A percentile compares a stretch with the other conserved stretches of the same genome.
Conservation (phyloP, 2,329 filamentous ascomycete genomes). For the Fusarium sp. region DNA sequence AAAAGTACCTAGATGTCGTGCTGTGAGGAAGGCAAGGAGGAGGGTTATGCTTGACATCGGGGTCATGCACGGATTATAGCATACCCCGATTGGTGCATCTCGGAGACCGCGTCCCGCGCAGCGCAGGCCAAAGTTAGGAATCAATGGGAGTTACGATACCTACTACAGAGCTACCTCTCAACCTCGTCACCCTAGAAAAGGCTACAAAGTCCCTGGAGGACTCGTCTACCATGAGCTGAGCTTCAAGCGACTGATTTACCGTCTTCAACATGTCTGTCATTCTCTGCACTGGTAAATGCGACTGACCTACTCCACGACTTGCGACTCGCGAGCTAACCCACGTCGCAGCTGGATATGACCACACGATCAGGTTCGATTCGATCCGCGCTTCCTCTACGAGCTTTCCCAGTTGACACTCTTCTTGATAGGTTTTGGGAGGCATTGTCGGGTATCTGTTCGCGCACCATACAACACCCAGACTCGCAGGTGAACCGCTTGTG, state of each 20-base stretch:
- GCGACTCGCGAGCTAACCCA: conserved; percentile 35
- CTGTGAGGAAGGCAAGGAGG: not conserved
- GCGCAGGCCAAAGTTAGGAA: conserved; percentile 35
- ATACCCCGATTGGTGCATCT: conserved; percentile 32
- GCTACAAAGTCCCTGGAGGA: conserved; percentile 32
- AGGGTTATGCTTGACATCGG: conserved; percentile 1
- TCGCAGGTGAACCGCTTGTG: conserved; percentile 98
- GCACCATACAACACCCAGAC: conserved; percentile 97
- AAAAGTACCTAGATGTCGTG: not conserved
- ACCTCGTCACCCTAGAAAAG: conserved; percentile 8
- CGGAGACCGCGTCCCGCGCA: conserved; percentile 12
- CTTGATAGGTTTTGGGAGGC: conserved; percentile 92
- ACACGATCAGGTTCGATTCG: conserved; percentile 67
- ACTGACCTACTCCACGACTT: not conserved
- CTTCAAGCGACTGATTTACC: conserved; percentile 23
- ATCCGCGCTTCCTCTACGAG: conserved; percentile 17
- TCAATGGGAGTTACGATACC: conserved; percentile 18
- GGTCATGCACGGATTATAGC: conserved; percentile 8
- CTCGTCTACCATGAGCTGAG: conserved; percentile 43
- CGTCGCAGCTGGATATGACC: conserved; percentile 68
- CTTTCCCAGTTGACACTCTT: conserved; percentile 25
- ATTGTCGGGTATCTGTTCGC: conserved; percentile 95
- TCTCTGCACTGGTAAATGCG: conserved; percentile 68
- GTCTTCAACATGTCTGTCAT: conserved; percentile 67
- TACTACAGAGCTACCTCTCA: conserved; percentile 5